phyloP scores from a whole-genome alignment of 2,329 filamentous ascomycete genomes.

The Curvularia spicifera region DNA sequence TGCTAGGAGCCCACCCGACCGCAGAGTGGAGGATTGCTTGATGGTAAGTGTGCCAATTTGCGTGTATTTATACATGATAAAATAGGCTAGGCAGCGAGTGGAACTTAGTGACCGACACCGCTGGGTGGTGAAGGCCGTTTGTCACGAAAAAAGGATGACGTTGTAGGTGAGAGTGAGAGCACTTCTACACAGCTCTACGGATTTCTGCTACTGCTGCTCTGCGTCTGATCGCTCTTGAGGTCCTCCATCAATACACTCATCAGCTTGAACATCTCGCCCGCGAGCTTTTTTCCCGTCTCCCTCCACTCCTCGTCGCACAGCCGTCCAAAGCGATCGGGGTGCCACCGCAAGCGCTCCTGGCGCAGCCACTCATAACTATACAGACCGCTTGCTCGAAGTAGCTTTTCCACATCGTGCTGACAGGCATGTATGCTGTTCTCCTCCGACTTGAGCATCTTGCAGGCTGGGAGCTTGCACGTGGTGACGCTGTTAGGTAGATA shows the following conservation, averaged over 20 bases:
- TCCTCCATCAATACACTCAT: conserved; percentile 42
- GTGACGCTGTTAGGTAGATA: conserved; percentile 36
- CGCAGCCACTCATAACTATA: conserved; percentile 47
- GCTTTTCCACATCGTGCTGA: conserved; percentile 43
- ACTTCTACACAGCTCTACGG: background rate
- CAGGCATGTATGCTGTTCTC: conserved; percentile 39
- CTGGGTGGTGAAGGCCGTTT: too few relatives aligned
- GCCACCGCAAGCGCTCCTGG: conserved; percentile 46
- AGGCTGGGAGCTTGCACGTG: conserved; percentile 32
- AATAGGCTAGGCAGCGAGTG: too few relatives aligned
- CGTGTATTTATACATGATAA: too few relatives aligned
- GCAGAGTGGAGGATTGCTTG: too few relatives aligned
- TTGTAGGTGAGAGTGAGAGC: too few relatives aligned
- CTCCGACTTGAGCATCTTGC: conserved; percentile 33
- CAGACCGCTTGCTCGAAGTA: conserved; percentile 40
- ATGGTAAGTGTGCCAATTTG: too few relatives aligned
- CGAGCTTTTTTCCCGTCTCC: conserved; percentile 40
- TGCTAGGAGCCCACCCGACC: too few relatives aligned
- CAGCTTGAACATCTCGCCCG: conserved; percentile 49
- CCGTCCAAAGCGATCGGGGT: conserved; percentile 47
- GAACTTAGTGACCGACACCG: too few relatives aligned
- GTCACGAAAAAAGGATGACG: too few relatives aligned
- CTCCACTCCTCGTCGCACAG: conserved; percentile 42
- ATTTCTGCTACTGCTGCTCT: background rate
- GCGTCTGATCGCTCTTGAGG: conserved; percentile 13